phyloP scores from a whole-genome alignment of 129 eudicot species.

The Flaveria sonorensis region DNA sequence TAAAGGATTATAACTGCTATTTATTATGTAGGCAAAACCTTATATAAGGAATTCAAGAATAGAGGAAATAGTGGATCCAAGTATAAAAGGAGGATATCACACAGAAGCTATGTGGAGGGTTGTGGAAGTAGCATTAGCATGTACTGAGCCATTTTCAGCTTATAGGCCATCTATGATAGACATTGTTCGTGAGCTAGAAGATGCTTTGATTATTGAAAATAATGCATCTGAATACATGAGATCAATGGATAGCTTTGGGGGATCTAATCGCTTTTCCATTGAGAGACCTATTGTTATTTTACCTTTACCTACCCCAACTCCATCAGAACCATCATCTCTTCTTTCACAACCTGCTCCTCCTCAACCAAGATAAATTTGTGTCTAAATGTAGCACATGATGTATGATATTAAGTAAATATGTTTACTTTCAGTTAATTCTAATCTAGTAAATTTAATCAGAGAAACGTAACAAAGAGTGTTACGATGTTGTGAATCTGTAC shows the following conservation, averaged over 20 bases:
- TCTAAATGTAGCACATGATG: constrained; percentile 32
- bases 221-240: constrained; percentile 91
- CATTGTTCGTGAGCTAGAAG: constrained; percentile 88
- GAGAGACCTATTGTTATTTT: constrained; percentile 67
- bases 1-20: neutral
- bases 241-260: constrained; percentile 82
- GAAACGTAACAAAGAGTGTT: neutral
- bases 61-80: constrained; percentile 82
- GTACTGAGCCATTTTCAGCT: constrained; percentile 73
- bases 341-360: constrained; percentile 74
- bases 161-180: constrained; percentile 79
- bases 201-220: constrained; percentile 81
- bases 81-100: constrained; percentile 80
- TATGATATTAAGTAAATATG: constrained; percentile 32
- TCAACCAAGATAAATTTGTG: constrained; percentile 62
- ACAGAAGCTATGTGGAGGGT: constrained; percentile 94
- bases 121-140: constrained; percentile 84
- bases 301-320: constrained; percentile 49
- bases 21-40: constrained; percentile 63
- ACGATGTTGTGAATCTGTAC: constrained; percentile 14
- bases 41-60: constrained; percentile 71
- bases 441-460: constrained; percentile 25
- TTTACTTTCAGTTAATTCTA: constrained; percentile 28
- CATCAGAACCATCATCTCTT: constrained; percentile 52
- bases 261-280: constrained; percentile 72